Base-by-base conservation (phyloP, 2,329 filamentous ascomycete genomes). In the Aspergillus hortae region DNA sequence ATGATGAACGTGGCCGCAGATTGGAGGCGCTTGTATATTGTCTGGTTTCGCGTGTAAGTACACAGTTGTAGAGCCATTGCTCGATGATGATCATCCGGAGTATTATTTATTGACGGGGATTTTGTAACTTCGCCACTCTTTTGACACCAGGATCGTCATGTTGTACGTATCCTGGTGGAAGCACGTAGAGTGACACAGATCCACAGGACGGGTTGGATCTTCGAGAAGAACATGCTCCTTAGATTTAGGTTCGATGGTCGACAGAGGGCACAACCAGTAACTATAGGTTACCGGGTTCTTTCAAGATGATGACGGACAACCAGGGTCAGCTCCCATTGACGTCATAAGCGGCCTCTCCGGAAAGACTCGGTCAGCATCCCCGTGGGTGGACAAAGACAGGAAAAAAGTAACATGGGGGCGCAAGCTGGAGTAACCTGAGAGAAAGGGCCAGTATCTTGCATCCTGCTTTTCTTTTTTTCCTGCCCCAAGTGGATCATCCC, bases 311-410 rank as follows among this genome's bases (percentile, higher is more conserved):
- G 27, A 30, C 2, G 27, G 27, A 30, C 27, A 30, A 11, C 7
- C 27, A 30, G 7, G 27, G 10, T 30, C 35, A 12, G 19, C 25
- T 6, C 14, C n/a, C 12, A 35, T 51, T 65, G 60, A 64, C 61
- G 60, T 64, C 62, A 64, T 52, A 14, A n/a, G 27, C 52, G 46
- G 52, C 44, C 35, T 48, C 43, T 40, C 54, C 54, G 49, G 52
- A 44, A 38, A 11, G 14, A n/a, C 40, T 19, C 17, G 17, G 36
- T 19, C 42, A 44, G 21, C 30, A 33, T 47, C 43, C 44, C 46
- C 42, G 50, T 44, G 50, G 46, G 44, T 23, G 46, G 41, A n/a
- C 7, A 38, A 38, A 14, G 15, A 15, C 6, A 4, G 15, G n/a
- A 6, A 38, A 38, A 38, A 38, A 17, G 35, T 7, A 38, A 38